Conservation (phyloP, 768 basidiomycete species). For the Amanita molliuscula region DNA sequence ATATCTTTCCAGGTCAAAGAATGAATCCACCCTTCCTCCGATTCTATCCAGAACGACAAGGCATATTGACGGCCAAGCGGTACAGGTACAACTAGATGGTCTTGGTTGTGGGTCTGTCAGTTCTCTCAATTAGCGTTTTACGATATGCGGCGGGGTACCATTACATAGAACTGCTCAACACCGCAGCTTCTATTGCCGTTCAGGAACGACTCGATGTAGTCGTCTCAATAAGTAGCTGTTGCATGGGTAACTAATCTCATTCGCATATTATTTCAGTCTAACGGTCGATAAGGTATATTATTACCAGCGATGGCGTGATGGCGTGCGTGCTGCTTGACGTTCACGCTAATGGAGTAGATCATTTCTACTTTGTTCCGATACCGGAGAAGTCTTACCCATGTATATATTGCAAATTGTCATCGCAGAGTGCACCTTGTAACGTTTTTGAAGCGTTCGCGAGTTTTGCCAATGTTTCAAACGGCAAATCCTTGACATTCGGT, state of each 20-base stretch:
- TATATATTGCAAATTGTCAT: slow-evolving; percentile 3
- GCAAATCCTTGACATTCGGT: slow-evolving; percentile 2
- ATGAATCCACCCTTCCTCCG: neutral
- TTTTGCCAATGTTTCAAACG: neutral
- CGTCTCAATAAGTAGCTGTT: neutral
- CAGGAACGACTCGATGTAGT: neutral
- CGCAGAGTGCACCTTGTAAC: slow-evolving; percentile 2
- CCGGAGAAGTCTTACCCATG: slow-evolving; percentile 1
- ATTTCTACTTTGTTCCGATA: neutral
- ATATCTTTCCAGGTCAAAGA: too few species aligned
- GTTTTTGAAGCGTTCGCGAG: slow-evolving; percentile 8
- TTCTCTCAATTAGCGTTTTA: neutral
- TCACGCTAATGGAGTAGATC: neutral
- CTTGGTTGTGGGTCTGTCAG: neutral
- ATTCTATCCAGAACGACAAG: neutral
- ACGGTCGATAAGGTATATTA: neutral
- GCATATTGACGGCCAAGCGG: neutral
- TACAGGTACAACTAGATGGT: neutral
- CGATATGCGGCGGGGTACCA: slow-evolving; percentile 2
- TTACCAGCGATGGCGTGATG: neutral
- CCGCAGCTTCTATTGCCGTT: neutral
- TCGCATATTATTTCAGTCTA: neutral
- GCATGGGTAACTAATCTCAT: neutral
- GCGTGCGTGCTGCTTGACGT: neutral
- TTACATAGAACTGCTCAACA: slow-evolving; percentile 2